Base-by-base conservation (phyloP, 768 basidiomycete genomes). In the Collybia mongolica region DNA sequence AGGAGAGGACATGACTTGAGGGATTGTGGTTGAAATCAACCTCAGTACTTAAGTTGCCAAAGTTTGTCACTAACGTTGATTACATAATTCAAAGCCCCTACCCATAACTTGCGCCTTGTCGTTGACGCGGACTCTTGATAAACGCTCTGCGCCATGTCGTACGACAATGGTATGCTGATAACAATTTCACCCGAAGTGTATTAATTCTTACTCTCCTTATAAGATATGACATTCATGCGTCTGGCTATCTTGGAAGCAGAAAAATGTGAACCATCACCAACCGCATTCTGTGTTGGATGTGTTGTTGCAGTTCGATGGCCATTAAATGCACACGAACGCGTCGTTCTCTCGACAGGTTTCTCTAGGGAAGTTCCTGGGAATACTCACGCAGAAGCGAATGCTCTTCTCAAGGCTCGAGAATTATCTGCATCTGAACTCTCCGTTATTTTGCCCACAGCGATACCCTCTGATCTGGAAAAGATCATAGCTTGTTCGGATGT, bases 371-470 rank as follows among this genome's bases (percentile, higher is more conserved):
- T 98, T 0, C 75, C 82, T 3, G 96, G 95, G 46, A 98, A 98
- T 63, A 98, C 96, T 2, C 96, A 99, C 65, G 96, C 95, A 9
- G 96, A 99, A 72, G 93, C 93, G 19, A 96, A 96, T 64, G 94
- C 95, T 1, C 71, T 99, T 46, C 63, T 79, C 37, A 97, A 98
- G 61, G 80, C 84, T 5, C 66, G 64, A 14, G 39, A 54, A n/a
- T 71, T 85, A 35, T 71, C 81, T 2, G 41, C 60, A 6, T 54
- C 66, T 11, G 63, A 83, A 38, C 63, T 89, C 36, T 61, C 72
- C 12, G 54, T 70, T 11, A 62, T 80, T 29, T 74, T 83, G 38
- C 71, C 80, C 1, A 56, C 60, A 3, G 51, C 63, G 8, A 53
- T 68, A 9, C 64, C 71, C 1, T 49, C 69, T 19, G 59, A 65